Conservation (phyloP, 176 grass and related monocot species). For the Avena sativa region DNA sequence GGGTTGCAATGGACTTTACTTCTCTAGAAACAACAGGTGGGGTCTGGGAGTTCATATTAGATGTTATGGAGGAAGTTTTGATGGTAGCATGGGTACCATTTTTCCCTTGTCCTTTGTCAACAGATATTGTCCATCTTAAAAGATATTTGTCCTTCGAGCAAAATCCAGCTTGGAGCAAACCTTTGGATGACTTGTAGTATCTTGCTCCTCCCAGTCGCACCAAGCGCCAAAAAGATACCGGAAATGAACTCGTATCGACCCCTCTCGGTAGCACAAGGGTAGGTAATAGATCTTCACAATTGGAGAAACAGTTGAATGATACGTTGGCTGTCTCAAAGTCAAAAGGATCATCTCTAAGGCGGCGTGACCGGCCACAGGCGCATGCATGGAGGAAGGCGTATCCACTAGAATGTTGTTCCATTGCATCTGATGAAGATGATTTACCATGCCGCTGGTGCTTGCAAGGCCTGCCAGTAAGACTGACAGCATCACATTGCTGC, state of each 20-base stretch:
- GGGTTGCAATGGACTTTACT: conserved; percentile 41
- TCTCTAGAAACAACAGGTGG: conserved; percentile 35
- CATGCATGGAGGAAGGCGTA: conserved; percentile 95
- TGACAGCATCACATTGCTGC: conserved; percentile 86
- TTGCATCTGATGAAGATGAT: conserved; percentile 42
- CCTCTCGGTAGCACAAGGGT: conserved; percentile 65
- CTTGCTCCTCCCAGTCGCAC: conserved; percentile 86
- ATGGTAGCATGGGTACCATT: conserved; percentile 27
- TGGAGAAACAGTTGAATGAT: conserved; percentile 77
- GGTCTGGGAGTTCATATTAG: conserved; percentile 40
- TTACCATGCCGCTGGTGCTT: conserved; percentile 71
- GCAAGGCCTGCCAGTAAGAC: conserved; percentile 86
- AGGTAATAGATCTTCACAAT: conserved; percentile 87
- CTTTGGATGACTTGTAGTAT: conserved; percentile 93
- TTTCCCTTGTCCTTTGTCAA: conserved; percentile 48
- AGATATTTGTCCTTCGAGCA: conserved; percentile 79
- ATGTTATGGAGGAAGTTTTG: conserved; percentile 44
- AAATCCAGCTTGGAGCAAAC: conserved; percentile 91
- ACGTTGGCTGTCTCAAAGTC: conserved; percentile 81
- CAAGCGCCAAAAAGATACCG: conserved; percentile 68
- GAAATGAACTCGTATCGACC: conserved; percentile 47
- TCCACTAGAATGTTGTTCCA: conserved; percentile 73
- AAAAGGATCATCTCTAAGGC: conserved; percentile 88
- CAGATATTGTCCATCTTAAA: conserved; percentile 63
- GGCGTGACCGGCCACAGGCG: conserved; percentile 84